Evolutionary conservation across 805 yeast species (phyloP).

Genomic region (Candida sanyiensis): DNA sequence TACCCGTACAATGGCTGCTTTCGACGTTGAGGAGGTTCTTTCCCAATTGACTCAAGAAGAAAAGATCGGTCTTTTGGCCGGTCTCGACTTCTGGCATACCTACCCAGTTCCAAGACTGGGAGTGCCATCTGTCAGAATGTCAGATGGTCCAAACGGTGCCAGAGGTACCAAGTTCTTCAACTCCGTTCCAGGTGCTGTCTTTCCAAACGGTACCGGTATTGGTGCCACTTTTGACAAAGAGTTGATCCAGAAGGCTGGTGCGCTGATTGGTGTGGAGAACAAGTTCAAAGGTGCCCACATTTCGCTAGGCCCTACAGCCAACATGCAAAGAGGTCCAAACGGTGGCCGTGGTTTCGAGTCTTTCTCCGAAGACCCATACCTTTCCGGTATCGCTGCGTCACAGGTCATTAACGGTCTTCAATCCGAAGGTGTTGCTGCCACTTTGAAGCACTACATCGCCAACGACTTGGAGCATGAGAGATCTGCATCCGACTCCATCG

Average conservation of each 20-base stretch:
- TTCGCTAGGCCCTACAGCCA: slow-evolving; percentile 44
- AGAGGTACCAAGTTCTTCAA: slow-evolving; percentile 52
- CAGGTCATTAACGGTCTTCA: slow-evolving; percentile 52
- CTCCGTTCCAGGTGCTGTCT: slow-evolving; percentile 49
- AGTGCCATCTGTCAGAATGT: slow-evolving; percentile 41
- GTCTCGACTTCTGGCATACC: slow-evolving; percentile 50
- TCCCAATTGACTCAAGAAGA: slow-evolving; percentile 24
- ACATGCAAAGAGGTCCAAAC: slow-evolving; percentile 51
- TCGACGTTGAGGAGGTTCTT: slow-evolving; percentile 21
- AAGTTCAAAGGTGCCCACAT: slow-evolving; percentile 47
- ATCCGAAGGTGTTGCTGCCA: slow-evolving; percentile 43
- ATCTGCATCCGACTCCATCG: slow-evolving; percentile 39
- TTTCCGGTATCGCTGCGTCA: slow-evolving; percentile 42
- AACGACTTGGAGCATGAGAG: slow-evolving; percentile 59
- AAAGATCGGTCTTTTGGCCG: slow-evolving; percentile 31
- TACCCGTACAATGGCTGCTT: slow-evolving; percentile 15
- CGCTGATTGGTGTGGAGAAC: slow-evolving; percentile 49
- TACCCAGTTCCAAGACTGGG: slow-evolving; percentile 33
- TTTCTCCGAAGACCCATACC: slow-evolving; percentile 55
- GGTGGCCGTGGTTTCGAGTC: slow-evolving; percentile 63
- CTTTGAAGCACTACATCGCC: slow-evolving; percentile 57
- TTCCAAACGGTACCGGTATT: slow-evolving; percentile 53
- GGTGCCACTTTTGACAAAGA: slow-evolving; percentile 52
- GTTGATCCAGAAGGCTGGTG: slow-evolving; percentile 44
- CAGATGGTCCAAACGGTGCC: slow-evolving; percentile 63